Conservation (phyloP, 2,329 filamentous ascomycete species). For the Fusarium chaquense region DNA sequence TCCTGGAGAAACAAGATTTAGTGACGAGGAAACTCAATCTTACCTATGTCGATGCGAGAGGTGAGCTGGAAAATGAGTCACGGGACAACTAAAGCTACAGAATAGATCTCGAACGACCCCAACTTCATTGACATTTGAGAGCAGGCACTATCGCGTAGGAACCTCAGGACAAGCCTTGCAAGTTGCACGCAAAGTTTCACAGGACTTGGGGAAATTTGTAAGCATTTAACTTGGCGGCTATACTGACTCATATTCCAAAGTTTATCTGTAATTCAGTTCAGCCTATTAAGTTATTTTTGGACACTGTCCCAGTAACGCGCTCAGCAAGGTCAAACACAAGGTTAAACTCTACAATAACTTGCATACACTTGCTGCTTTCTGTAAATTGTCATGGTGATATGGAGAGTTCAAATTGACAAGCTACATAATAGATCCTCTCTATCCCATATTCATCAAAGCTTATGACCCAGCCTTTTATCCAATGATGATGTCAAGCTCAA, state of each 20-base stretch:
- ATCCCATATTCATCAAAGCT: background rate
- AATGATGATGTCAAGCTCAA: constrained; percentile 39
- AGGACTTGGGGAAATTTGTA: too few relatives aligned
- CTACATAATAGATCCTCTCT: background rate
- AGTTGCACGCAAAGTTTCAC: too few relatives aligned
- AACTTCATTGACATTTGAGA: too few relatives aligned
- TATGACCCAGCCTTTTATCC: background rate
- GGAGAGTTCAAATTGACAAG: background rate
- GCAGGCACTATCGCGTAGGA: too few relatives aligned
- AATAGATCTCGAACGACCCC: too few relatives aligned
- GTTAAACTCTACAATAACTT: background rate
- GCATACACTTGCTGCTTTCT: background rate
- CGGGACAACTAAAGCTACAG: too few relatives aligned
- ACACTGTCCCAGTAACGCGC: background rate
- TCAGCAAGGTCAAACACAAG: background rate
- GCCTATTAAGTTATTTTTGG: background rate
- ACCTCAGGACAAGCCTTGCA: too few relatives aligned
- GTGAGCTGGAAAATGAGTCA: too few relatives aligned
- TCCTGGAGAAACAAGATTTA: too few relatives aligned
- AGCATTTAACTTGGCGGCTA: background rate
- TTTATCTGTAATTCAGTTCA: background rate
- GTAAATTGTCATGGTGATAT: background rate
- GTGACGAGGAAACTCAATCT: too few relatives aligned
- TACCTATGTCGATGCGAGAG: too few relatives aligned
- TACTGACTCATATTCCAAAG: background rate